Evolutionary conservation across 2,329 filamentous ascomycete species (phyloP).

Genomic region (Lachnum nothofagi): DNA sequence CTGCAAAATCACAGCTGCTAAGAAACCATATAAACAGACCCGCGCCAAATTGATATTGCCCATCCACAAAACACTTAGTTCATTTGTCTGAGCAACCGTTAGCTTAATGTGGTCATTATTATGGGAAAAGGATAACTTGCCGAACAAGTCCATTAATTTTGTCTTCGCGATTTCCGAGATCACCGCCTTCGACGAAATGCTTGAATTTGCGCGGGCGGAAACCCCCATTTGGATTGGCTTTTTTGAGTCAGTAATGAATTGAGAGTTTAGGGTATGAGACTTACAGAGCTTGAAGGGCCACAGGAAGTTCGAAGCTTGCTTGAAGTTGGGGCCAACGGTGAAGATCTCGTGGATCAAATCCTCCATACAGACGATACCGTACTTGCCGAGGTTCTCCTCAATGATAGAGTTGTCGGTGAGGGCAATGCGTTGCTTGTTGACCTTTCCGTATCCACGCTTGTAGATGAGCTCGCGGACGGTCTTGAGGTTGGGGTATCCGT

Average conservation of each 20-base stretch:
- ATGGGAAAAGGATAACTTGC: no score
- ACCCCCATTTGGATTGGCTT: conserved; percentile 94
- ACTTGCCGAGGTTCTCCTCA: conserved; percentile 94
- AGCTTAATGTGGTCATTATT: no score
- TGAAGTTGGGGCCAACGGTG: conserved; percentile 99
- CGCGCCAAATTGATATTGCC: conserved; percentile 6
- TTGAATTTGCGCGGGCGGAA: conserved; percentile 90
- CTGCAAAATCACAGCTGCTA: conserved; percentile 15
- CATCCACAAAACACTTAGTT: conserved; percentile 59
- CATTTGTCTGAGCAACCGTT: conserved; percentile 96
- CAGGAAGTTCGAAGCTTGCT: conserved; percentile 61
- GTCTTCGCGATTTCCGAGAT: conserved; percentile 97
- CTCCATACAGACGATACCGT: conserved; percentile 98
- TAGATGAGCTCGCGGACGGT: conserved; percentile 98
- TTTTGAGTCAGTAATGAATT: conserved; percentile 99
- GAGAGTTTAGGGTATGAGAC: conserved; percentile 33
- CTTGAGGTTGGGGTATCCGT: conserved; percentile 99
- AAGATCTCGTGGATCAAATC: conserved; percentile 99
- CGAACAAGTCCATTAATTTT: conserved; percentile 65
- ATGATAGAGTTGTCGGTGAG: conserved; percentile 98
- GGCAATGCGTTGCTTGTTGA: conserved; percentile 95
- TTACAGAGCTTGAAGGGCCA: neutral
- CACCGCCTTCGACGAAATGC: conserved; percentile 62
- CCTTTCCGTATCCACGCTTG: conserved; percentile 99
- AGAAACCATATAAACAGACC: conserved; percentile 5